Conservation (phyloP, 305 asterid genomes). For the Rubia tinctorum region DNA sequence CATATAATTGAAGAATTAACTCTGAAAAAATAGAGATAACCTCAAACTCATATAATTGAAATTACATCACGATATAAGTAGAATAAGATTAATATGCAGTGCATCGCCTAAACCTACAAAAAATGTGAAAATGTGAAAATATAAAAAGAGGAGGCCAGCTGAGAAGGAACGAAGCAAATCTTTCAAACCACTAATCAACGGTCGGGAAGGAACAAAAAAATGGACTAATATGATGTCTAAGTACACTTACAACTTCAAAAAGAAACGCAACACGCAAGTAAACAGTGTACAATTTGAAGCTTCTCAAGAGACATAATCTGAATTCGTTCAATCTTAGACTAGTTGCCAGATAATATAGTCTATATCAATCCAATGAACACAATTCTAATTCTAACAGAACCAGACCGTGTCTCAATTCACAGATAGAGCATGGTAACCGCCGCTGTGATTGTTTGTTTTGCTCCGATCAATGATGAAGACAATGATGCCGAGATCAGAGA, state of each 20-base stretch:
- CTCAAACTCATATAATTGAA: not conserved
- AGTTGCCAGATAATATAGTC: too few relatives aligned
- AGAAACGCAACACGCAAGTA: not conserved
- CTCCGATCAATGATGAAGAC: too few relatives aligned
- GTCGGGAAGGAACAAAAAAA: not conserved
- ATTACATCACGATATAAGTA: not conserved
- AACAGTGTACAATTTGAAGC: not conserved
- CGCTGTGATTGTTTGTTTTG: too few relatives aligned
- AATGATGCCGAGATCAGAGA: too few relatives aligned
- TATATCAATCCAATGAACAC: too few relatives aligned
- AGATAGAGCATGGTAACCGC: too few relatives aligned
- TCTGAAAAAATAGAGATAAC: constrained; percentile 40
- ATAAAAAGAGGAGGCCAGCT: not conserved
- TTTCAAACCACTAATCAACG: not conserved
- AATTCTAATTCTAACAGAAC: too few relatives aligned
- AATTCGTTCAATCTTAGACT: not conserved
- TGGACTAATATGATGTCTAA: not conserved
- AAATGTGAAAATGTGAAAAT: not conserved
- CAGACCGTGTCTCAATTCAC: too few relatives aligned
- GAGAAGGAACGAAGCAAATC: not conserved
- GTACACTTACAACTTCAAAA: not conserved
- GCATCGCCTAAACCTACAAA: not conserved
- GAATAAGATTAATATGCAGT: not conserved
- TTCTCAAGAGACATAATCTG: not conserved
- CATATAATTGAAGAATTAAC: too few relatives aligned